A percentile compares a stretch with the other conserved stretches of the same genome.
Conservation (phyloP, 352 stramenopile species). For the Pythium vanterpoolii region DNA sequence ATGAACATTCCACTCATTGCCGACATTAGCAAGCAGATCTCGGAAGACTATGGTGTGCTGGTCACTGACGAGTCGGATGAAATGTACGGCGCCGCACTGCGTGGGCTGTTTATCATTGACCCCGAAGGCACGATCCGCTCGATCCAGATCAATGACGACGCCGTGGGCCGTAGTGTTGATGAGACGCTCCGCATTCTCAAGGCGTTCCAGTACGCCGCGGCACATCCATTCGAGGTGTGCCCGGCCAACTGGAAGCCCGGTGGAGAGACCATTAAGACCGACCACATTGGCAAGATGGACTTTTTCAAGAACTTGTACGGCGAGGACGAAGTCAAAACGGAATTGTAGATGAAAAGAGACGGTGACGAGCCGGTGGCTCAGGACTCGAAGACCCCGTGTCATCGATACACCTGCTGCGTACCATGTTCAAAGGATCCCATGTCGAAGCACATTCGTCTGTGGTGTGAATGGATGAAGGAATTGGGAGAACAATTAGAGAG, state of each 20-base stretch:
- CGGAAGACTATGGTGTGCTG: constrained; percentile 80
- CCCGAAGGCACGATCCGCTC: constrained; percentile 76
- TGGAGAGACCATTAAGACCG: constrained; percentile 80
- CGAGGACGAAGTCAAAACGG: constrained; percentile 45
- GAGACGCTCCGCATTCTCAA: constrained; percentile 84
- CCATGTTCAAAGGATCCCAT: too few relatives aligned
- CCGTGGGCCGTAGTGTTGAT: constrained; percentile 76
- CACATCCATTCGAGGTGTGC: constrained; percentile 81
- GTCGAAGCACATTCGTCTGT: too few relatives aligned
- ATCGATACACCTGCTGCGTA: too few relatives aligned
- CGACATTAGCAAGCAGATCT: constrained; percentile 84
- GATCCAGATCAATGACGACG: constrained; percentile 85
- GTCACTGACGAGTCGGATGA: constrained; percentile 81
- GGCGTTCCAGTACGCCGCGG: constrained; percentile 74
- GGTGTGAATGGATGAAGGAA: too few relatives aligned
- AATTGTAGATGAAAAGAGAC: not conserved
- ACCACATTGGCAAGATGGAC: constrained; percentile 82
- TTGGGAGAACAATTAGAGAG: not conserved
- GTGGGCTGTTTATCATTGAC: constrained; percentile 85
- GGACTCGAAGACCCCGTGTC: too few relatives aligned
- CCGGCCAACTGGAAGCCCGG: constrained; percentile 85
- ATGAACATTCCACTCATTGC: constrained; percentile 83
- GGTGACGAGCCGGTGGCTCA: not conserved
- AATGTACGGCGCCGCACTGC: constrained; percentile 71
- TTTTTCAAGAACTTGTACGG: constrained; percentile 83